Percentiles rank a stretch among this genome's conserved stretches.
Evolutionary conservation across 352 stramenopile species (phyloP).

Genomic region (Phytopythium delawarense): DNA sequence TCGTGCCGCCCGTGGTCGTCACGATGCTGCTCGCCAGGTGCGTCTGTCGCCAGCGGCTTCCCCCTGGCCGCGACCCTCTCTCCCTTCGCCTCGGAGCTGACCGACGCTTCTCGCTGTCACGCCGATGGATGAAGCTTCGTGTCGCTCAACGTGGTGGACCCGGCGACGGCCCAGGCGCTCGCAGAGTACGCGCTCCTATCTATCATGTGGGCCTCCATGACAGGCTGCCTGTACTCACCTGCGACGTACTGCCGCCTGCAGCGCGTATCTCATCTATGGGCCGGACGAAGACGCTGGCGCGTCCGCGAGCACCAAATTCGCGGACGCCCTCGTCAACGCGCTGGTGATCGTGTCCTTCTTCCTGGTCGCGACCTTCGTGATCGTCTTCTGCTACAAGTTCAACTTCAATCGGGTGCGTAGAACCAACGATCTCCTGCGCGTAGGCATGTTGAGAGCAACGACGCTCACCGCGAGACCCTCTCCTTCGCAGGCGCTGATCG

Average conservation of each 20-base stretch:
- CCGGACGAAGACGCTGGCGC: slow-evolving; percentile 46
- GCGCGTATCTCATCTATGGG: slow-evolving; percentile 77
- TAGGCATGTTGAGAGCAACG: not conserved
- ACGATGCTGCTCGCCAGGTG: slow-evolving; percentile 85
- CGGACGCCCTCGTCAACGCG: slow-evolving; percentile 81
- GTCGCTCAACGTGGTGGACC: slow-evolving; percentile 79
- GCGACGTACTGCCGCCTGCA: slow-evolving; percentile 10
- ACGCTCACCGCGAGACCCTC: not conserved
- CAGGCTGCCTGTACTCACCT: not conserved
- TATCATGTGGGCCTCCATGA: not conserved
- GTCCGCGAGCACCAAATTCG: slow-evolving; percentile 65
- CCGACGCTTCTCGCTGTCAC: not conserved
- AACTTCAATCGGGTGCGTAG: slow-evolving; percentile 72
- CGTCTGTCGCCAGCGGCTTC: not conserved
- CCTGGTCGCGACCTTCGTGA: slow-evolving; percentile 85
- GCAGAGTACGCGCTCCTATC: slow-evolving; percentile 44
- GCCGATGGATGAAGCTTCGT: slow-evolving; percentile 40
- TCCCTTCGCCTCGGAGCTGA: not conserved
- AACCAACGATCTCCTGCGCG: not conserved
- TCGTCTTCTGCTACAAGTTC: slow-evolving; percentile 90
- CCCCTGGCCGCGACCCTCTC: not conserved
- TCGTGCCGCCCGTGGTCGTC: slow-evolving; percentile 70
- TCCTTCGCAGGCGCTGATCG: slow-evolving; percentile 55
- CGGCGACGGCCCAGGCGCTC: slow-evolving; percentile 61
- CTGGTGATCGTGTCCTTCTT: slow-evolving; percentile 90